Evolutionary conservation across 352 stramenopile genomes (phyloP).

Genomic region (Pythium dissotocum): DNA sequence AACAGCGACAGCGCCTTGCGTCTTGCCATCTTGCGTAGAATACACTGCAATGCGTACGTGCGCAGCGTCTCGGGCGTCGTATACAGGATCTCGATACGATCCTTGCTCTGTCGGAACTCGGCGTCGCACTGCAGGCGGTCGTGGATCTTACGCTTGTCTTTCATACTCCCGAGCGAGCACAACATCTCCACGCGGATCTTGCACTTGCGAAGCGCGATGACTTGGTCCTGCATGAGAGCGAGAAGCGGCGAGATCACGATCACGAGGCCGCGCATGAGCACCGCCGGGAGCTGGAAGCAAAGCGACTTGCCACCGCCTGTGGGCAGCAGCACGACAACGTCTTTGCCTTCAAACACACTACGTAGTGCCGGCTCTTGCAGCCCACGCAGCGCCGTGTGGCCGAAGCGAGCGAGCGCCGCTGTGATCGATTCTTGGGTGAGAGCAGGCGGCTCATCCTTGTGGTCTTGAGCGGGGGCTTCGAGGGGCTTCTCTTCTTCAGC

Average conservation of each 20-base stretch:
- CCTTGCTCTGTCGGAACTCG: slow-evolving; percentile 1
- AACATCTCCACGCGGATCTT: slow-evolving; percentile 52
- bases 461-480: not conserved
- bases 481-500: slow-evolving; percentile 1
- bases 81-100: slow-evolving; percentile 76
- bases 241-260: slow-evolving; percentile 89
- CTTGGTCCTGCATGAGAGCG: slow-evolving; percentile 88
- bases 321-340: slow-evolving; percentile 90
- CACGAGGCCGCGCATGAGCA: slow-evolving; percentile 66
- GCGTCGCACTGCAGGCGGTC: slow-evolving; percentile 31
- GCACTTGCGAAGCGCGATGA: slow-evolving; percentile 53
- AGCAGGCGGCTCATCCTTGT: not conserved
- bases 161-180: slow-evolving; percentile 40
- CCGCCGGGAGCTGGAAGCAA: slow-evolving; percentile 93
- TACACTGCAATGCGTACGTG: slow-evolving; percentile 44
- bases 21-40: slow-evolving; percentile 35
- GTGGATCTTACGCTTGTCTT: slow-evolving; percentile 32
- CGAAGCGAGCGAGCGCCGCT: slow-evolving; percentile 40
- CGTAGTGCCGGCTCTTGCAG: slow-evolving; percentile 42
- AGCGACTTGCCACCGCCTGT: slow-evolving; percentile 97
- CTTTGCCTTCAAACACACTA: slow-evolving; percentile 35
- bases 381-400: slow-evolving; percentile 40
- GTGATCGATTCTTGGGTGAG: slow-evolving; percentile 31
- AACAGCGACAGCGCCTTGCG: slow-evolving; percentile 42
- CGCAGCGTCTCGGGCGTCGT: slow-evolving; percentile 86